A percentile compares a stretch with the other conserved stretches of the same genome.
Evolutionary conservation across 257 asterid species (phyloP).

Genomic region (Solanum chmielewskii): DNA sequence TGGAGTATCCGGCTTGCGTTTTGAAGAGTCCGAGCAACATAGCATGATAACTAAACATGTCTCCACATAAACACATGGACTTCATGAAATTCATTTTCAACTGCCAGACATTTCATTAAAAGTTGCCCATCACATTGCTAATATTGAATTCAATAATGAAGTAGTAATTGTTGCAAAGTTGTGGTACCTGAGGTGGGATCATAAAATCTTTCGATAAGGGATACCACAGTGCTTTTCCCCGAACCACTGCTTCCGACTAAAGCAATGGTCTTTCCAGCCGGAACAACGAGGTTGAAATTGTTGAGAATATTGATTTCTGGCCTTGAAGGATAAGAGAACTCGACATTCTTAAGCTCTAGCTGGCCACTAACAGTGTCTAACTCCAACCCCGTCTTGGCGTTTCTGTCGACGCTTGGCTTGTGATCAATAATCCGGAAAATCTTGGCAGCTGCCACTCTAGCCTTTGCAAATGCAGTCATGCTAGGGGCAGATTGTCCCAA

Average conservation of each 20-base stretch:
- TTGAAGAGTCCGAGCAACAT: background rate
- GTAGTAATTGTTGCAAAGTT: background rate
- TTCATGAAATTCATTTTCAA: background rate
- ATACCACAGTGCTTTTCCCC: conserved; percentile 85
- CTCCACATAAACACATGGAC: background rate
- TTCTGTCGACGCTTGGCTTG: conserved; percentile 50
- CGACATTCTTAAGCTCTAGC: conserved; percentile 58
- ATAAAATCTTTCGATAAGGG: conserved; percentile 85
- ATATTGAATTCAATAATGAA: background rate
- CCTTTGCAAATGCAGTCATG: conserved; percentile 89
- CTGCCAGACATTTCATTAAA: background rate
- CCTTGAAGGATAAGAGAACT: conserved; percentile 72
- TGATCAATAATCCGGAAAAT: conserved; percentile 70
- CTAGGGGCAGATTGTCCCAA: conserved; percentile 90
- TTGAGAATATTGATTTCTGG: conserved; percentile 52
- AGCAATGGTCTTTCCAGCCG: conserved; percentile 82
- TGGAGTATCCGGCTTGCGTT: background rate
- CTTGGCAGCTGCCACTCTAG: conserved; percentile 87
- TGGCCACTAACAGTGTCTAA: conserved; percentile 60
- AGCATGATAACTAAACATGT: background rate
- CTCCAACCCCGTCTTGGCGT: conserved; percentile 47
- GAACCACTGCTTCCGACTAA: conserved; percentile 92
- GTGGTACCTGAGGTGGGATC: conserved; percentile 73
- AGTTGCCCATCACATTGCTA: background rate
- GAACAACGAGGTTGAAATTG: conserved; percentile 49